Conservation (phyloP, 2,329 filamentous ascomycete species). For the Colletotrichum sp. region DNA sequence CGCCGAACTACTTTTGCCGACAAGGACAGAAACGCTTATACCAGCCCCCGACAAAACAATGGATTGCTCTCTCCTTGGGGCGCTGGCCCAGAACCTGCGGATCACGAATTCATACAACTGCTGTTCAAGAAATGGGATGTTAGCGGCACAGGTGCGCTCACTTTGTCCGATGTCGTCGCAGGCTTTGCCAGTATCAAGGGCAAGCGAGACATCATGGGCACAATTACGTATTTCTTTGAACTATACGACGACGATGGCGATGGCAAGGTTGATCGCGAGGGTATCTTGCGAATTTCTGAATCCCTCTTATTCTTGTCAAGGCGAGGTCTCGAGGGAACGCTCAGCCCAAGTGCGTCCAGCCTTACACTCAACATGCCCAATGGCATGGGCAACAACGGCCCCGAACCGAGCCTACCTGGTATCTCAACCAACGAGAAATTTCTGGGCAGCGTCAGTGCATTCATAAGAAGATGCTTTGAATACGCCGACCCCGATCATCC, state of each 20-base stretch:
- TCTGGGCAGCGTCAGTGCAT: constrained; percentile 90
- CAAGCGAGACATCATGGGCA: constrained; percentile 94
- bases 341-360: constrained; percentile 69
- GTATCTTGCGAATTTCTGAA: constrained; percentile 93
- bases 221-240: constrained; percentile 97
- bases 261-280: constrained; percentile 91
- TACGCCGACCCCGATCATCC: constrained; percentile 94
- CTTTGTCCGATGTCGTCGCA: constrained; percentile 88
- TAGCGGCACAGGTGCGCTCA: constrained; percentile 77
- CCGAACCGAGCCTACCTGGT: constrained; percentile 48
- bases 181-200: constrained; percentile 93
- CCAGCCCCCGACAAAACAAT: constrained; percentile 13
- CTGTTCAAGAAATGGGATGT: constrained; percentile 90
- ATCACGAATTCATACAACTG: constrained; percentile 92
- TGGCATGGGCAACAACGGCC: constrained; percentile 39
- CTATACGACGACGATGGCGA: constrained; percentile 93
- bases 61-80: constrained; percentile 57
- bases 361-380: constrained; percentile 60
- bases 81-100: constrained; percentile 71
- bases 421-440: constrained; percentile 84
- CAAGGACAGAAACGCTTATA: constrained; percentile 55
- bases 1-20: constrained; percentile 51
- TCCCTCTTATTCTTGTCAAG: constrained; percentile 91
- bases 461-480: constrained; percentile 95
- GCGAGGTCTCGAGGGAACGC: constrained; percentile 79